Base-by-base conservation (phyloP, 2,329 filamentous ascomycete species). In the Blumeriella jaapii region DNA sequence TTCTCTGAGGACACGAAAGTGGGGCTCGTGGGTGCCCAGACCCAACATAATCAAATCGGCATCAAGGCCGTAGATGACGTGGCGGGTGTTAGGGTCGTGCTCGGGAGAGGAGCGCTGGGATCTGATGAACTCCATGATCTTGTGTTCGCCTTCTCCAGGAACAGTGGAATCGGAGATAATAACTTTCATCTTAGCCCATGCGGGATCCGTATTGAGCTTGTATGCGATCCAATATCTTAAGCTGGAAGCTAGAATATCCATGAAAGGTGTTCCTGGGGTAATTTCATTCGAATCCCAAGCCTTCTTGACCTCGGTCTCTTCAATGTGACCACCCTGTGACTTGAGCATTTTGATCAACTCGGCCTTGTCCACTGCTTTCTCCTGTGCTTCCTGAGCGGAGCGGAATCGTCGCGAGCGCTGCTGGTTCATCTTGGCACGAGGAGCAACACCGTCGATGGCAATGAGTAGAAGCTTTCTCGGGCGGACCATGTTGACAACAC, bases 401-500 rank as follows among this genome's bases (percentile, higher is more conserved):
- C 91, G 80, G 63, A 98, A 98, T 53, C 91, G 84, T 59, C 91
- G 76, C 26, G 91, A 93, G 43, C 91, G 84, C 63, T 98, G 91
- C 58, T 98, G 93, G 58, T 98, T 98, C 91, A 98, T 98, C 63
- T 98, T 98, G 40, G 93, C 93, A 59, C 91, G 82, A 29, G 91
- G 93, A 4, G 91, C 91, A 46, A 98, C 91, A 57, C 91, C 91
- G 62, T 98, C 91, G 57, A 98, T 87, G 53, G 91, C 91, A 55
- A 98, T 95, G 82, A 96, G 91, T 37, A 98, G 71, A 31, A 98
- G 65, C 63, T 95, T 96, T 50, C 91, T 78, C 7, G 91, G 91
- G 41, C 91, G 82, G 47, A 94, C 89, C 89, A 98, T 98, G 59
- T 94, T 95, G 48, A 98, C 84, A 15, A 98, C 87, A 41, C 91